These are phyloP conservation scores for Gymnopilus dilepis DNA, from an alignment of 768 basidiomycete genomes.

Conservation along the genomic window DNA sequence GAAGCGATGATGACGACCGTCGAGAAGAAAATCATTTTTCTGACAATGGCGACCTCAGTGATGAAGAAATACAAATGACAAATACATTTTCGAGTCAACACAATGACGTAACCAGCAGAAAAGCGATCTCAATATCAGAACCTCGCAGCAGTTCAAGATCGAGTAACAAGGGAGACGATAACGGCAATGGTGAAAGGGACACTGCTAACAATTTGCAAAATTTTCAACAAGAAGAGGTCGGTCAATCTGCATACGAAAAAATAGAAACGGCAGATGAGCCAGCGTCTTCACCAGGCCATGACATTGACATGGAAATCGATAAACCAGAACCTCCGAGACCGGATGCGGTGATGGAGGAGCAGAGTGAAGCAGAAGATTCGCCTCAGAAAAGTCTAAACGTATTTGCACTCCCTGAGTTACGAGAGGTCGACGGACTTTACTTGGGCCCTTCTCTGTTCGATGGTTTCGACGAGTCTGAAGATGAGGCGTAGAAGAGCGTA, in stretches of 20 bases:
- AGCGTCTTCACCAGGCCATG: neutral
- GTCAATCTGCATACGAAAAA: neutral
- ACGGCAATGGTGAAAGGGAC: neutral
- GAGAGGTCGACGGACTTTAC: conserved; percentile 36
- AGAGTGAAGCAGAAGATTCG: neutral
- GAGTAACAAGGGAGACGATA: neutral
- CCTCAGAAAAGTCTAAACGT: conserved; percentile 1
- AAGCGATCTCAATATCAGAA: no score
- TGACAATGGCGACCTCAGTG: no score
- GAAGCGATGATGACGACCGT: no score
- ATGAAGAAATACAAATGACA: no score
- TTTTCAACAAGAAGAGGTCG: neutral
- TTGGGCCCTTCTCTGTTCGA: conserved; percentile 37
- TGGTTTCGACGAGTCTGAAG: conserved; percentile 28
- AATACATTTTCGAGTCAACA: no score
- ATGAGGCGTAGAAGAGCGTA: conserved; percentile 13
- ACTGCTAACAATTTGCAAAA: no score
- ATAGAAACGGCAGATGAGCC: neutral
- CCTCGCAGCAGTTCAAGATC: neutral
- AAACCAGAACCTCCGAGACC: neutral
- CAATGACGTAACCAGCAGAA: no score
- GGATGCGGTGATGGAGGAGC: neutral
- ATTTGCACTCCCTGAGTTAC: conserved; percentile 26
- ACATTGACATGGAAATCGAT: neutral
- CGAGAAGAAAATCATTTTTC: no score